Evolutionary conservation across 768 basidiomycete genomes (phyloP).

Genomic region (Dioszegia crocea): DNA sequence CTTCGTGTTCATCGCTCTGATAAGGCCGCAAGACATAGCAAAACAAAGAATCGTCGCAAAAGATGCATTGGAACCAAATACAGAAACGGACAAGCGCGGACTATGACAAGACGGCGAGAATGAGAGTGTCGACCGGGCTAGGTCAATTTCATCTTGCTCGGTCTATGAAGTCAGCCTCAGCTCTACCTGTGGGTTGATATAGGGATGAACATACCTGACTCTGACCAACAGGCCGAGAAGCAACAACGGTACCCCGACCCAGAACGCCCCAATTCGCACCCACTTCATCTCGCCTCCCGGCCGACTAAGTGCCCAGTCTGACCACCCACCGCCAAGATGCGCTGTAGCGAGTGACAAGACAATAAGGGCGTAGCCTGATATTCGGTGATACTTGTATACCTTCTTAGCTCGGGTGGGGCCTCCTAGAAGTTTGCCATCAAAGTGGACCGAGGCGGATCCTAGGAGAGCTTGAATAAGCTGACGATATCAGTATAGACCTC

Average conservation of each 20-base stretch:
- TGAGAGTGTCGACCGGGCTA: not conserved
- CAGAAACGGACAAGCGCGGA: too few species aligned
- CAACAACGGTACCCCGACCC: slow-evolving; percentile 38
- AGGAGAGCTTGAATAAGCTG: slow-evolving; percentile 55
- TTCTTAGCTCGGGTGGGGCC: slow-evolving; percentile 67
- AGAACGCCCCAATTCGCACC: slow-evolving; percentile 36
- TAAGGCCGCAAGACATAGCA: too few species aligned
- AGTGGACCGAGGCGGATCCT: slow-evolving; percentile 77
- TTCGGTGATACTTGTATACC: slow-evolving; percentile 71
- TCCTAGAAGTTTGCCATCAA: slow-evolving; percentile 64
- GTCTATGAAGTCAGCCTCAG: not conserved
- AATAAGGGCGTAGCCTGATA: slow-evolving; percentile 71
- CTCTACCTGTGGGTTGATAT: not conserved
- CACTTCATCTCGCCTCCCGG: slow-evolving; percentile 15
- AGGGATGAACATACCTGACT: slow-evolving; percentile 29
- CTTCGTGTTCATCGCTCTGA: too few species aligned
- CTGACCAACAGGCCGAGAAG: slow-evolving; percentile 21
- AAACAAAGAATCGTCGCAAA: too few species aligned
- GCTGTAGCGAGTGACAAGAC: slow-evolving; percentile 61
- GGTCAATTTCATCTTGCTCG: slow-evolving; percentile 7
- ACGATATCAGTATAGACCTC: not conserved
- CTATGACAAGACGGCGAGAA: too few species aligned
- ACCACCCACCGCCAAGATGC: slow-evolving; percentile 68
- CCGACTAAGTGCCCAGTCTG: slow-evolving; percentile 55
- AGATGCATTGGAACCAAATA: too few species aligned